A percentile compares a stretch with the other conserved stretches of the same genome.
phyloP scores from a whole-genome alignment of 495 filamentous ascomycete genomes.

The Peziza echinospora region DNA sequence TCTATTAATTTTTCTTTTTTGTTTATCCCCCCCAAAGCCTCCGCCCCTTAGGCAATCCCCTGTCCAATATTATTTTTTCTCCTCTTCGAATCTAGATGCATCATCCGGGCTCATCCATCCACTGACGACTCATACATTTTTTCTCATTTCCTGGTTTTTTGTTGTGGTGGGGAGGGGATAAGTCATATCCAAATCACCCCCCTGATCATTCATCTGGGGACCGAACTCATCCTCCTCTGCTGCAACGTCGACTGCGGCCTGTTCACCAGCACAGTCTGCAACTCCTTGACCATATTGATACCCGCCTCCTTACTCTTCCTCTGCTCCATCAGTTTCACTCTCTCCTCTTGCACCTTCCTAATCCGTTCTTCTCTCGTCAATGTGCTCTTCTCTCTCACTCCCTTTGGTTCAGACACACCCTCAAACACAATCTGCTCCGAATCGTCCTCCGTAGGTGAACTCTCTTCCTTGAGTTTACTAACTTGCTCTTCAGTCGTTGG shows the following conservation, averaged over 20 bases:
- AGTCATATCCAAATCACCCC: too few relatives aligned
- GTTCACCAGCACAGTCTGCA: slow-evolving; percentile 68
- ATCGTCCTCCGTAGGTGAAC: slow-evolving; percentile 19
- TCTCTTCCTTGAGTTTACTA: slow-evolving; percentile 23
- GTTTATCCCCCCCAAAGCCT: too few relatives aligned
- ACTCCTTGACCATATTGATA: slow-evolving; percentile 71
- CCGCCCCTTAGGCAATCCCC: too few relatives aligned
- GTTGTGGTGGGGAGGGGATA: too few relatives aligned
- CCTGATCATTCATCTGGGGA: too few relatives aligned
- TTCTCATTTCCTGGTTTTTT: too few relatives aligned
- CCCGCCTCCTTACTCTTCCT: slow-evolving; percentile 56
- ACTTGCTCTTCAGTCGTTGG: slow-evolving; percentile 59
- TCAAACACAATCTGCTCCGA: slow-evolving; percentile 64
- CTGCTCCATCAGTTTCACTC: slow-evolving; percentile 41
- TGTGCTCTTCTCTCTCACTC: slow-evolving; percentile 38
- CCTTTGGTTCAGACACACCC: slow-evolving; percentile 51
- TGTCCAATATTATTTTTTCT: too few relatives aligned
- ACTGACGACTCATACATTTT: too few relatives aligned
- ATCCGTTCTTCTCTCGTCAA: slow-evolving; percentile 77
- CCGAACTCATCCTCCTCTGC: neutral
- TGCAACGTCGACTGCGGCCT: slow-evolving; percentile 30
- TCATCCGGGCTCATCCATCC: too few relatives aligned
- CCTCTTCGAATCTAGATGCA: too few relatives aligned
- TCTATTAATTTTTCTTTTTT: too few relatives aligned
- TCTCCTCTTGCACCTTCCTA: slow-evolving; percentile 69